Evolutionary conservation across 2,329 filamentous ascomycete species (phyloP).

Genomic region (Tympanopsis confertula): DNA sequence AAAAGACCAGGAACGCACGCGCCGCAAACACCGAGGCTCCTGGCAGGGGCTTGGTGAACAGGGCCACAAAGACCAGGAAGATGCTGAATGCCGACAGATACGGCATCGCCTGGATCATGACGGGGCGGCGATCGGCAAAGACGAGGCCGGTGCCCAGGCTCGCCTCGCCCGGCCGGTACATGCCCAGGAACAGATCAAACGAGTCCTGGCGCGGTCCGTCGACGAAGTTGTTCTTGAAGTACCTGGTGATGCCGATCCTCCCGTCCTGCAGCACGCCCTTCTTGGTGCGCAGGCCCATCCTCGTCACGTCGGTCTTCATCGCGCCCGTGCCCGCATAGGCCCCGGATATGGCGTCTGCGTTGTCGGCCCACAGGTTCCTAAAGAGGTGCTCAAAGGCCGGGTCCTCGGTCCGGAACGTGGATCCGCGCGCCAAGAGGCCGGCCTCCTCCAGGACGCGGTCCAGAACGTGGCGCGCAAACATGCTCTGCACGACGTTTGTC

Average conservation of each 20-base stretch:
- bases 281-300: constrained; percentile 77
- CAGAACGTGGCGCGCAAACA: constrained; percentile 81
- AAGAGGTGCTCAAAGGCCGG: constrained; percentile 77
- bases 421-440: constrained; percentile 65
- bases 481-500: constrained; percentile 95
- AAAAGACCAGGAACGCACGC: no score
- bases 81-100: constrained; percentile 79
- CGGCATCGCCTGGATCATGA: constrained; percentile 85
- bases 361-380: constrained; percentile 97
- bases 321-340: constrained; percentile 93
- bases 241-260: constrained; percentile 78
- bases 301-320: constrained; percentile 94
- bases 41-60: constrained; percentile 60
- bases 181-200: constrained; percentile 85
- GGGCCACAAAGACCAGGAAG: constrained; percentile 68
- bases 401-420: constrained; percentile 68
- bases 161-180: constrained; percentile 65
- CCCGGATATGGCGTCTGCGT: constrained; percentile 85
- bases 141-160: constrained; percentile 61
- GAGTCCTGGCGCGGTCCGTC: constrained; percentile 91
- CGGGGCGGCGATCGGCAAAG: constrained; percentile 73
- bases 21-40: constrained; percentile 47
- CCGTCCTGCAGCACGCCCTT: constrained; percentile 75
- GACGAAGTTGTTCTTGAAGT: constrained; percentile 85
- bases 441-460: constrained; percentile 80